Evolutionary conservation across 805 yeast species (phyloP).

Genomic region (Candida piceae): DNA sequence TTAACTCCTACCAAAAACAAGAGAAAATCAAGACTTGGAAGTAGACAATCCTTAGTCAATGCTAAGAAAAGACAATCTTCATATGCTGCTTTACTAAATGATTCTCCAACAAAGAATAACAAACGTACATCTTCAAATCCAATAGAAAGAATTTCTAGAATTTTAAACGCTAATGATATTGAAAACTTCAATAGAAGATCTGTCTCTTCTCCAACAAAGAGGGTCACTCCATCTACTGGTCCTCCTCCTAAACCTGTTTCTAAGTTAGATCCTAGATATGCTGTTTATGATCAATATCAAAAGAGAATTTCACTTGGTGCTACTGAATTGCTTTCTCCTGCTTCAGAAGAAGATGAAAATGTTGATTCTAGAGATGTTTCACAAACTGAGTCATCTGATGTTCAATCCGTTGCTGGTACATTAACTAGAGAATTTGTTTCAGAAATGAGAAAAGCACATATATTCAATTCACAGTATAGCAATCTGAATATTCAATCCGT

Average conservation of each 20-base stretch:
- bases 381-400: no score
- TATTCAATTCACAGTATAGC: conserved; percentile 38
- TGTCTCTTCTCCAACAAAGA: conserved; percentile 35
- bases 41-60: conserved; percentile 15
- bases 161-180: conserved; percentile 41
- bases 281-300: conserved; percentile 42
- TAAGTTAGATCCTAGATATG: conserved; percentile 52
- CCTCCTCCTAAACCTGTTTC: conserved; percentile 54
- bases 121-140: conserved; percentile 28
- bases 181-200: conserved; percentile 42
- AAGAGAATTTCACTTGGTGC: conserved; percentile 40
- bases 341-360: conserved; percentile 29
- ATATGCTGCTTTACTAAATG: conserved; percentile 15
- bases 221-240: conserved; percentile 13
- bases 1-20: conserved; percentile 6
- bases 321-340: conserved; percentile 26
- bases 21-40: conserved; percentile 5
- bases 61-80: conserved; percentile 19
- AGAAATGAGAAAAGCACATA: conserved; percentile 39
- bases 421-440: conserved; percentile 40
- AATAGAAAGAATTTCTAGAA: conserved; percentile 30
- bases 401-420: conserved; percentile 12
- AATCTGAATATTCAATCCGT: no score
- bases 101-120: conserved; percentile 11
- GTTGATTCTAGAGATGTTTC: conserved; percentile 12